Percentiles rank a stretch among this genome's conserved stretches.
Evolutionary conservation across 805 yeast species (phyloP).

Genomic region (Ogataea saltuana): DNA sequence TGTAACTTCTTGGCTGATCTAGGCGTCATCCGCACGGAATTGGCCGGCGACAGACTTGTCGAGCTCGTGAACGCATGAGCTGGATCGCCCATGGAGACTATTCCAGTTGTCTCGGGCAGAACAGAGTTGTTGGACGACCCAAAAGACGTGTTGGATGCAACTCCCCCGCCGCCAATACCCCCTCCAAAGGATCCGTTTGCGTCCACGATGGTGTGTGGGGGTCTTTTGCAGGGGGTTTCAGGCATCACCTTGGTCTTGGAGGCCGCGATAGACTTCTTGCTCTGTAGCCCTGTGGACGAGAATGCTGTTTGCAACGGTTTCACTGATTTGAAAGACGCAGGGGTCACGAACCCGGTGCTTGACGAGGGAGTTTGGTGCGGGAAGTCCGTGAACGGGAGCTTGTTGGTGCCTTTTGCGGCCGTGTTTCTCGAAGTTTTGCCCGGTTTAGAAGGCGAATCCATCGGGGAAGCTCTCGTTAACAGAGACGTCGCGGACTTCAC

Average conservation of each 20-base stretch:
- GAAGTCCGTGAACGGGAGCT: not conserved
- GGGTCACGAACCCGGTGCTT: conserved; percentile 39
- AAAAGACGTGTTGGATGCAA: conserved; percentile 18
- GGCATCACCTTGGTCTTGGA: conserved; percentile 45
- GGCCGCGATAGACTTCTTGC: conserved; percentile 52
- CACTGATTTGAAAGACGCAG: conserved; percentile 64
- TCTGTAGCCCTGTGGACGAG: conserved; percentile 68
- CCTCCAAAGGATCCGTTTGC: conserved; percentile 29
- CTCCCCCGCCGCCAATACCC: conserved; percentile 13
- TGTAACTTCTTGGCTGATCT: conserved; percentile 8
- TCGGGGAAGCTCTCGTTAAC: conserved; percentile 11
- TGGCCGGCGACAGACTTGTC: conserved; percentile 12
- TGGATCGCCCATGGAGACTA: conserved; percentile 2
- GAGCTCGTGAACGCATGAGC: conserved; percentile 10
- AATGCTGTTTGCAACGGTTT: conserved; percentile 87
- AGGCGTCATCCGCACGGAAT: conserved; percentile 14
- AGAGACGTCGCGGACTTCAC: conserved; percentile 11
- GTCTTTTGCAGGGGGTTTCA: conserved; percentile 63
- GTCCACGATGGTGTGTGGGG: conserved; percentile 34
- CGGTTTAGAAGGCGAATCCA: conserved; percentile 26
- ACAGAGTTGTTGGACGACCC: conserved; percentile 6
- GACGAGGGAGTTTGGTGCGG: conserved; percentile 19
- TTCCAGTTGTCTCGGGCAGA: not conserved
- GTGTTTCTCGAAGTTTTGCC: conserved; percentile 8
- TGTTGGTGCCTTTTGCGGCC: not conserved